Percentiles rank a stretch among this genome's conserved stretches.
These are phyloP conservation scores for Coemansia sp. DNA, from an alignment of 192 early-diverging fungal genomes.

Conservation along the genomic window DNA sequence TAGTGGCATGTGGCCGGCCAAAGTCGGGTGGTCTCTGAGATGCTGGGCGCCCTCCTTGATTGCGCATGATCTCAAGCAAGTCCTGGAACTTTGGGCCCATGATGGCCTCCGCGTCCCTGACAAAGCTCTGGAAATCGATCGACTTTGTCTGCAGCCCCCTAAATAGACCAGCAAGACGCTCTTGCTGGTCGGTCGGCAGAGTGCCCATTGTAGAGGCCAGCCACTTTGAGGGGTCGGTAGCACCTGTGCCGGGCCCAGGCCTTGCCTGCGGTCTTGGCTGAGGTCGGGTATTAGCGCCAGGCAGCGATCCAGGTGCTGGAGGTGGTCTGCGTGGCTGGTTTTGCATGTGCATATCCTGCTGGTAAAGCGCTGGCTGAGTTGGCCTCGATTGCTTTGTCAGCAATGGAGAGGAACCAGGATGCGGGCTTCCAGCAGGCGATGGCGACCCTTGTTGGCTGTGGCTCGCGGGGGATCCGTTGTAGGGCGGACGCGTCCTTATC, in stretches of 20 bases:
- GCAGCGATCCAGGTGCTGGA: not conserved
- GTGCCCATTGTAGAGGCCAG: constrained; percentile 37
- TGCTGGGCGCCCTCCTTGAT: constrained; percentile 22
- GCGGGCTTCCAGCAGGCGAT: constrained; percentile 16
- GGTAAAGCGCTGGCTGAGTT: constrained; percentile 8
- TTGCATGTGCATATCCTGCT: constrained; percentile 5
- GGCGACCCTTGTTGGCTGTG: constrained; percentile 11
- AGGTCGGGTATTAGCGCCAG: constrained; percentile 1
- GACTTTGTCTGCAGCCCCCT: constrained; percentile 39
- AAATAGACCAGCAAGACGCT: constrained; percentile 35
- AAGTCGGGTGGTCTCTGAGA: not conserved
- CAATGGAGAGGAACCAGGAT: not conserved
- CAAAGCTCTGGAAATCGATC: constrained; percentile 34
- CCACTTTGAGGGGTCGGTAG: constrained; percentile 37
- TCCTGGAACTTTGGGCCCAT: constrained; percentile 46
- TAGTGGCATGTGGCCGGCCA: not conserved
- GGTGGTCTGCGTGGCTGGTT: constrained; percentile 2
- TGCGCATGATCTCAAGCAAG: constrained; percentile 35
- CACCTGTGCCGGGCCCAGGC: constrained; percentile 4
- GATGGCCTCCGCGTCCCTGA: constrained; percentile 34
- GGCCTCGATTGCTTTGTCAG: constrained; percentile 2
- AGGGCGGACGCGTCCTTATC: not conserved
- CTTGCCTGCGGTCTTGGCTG: constrained; percentile 14
- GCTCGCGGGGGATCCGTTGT: not conserved
- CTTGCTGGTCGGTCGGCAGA: constrained; percentile 43